These are phyloP conservation scores for Ceriops tagal DNA, from an alignment of 345 rosid genomes.

Conservation along the genomic window DNA sequence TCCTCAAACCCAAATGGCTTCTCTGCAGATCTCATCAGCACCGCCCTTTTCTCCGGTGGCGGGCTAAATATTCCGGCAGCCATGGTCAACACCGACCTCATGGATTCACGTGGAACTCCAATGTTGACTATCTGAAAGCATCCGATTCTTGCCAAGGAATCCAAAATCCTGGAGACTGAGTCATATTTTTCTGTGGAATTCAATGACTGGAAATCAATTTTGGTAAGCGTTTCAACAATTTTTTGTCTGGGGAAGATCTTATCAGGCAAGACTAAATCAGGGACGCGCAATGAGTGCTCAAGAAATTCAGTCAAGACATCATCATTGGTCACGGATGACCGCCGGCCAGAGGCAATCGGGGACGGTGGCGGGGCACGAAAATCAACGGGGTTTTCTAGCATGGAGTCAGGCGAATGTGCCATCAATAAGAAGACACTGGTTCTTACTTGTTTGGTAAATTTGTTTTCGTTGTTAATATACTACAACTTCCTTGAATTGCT, in stretches of 20 bases:
- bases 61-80: slow-evolving; percentile 47
- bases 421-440: slow-evolving; percentile 4
- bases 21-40: slow-evolving; percentile 42
- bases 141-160: slow-evolving; percentile 57
- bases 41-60: slow-evolving; percentile 37
- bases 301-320: slow-evolving; percentile 71
- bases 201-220: slow-evolving; percentile 47
- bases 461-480: neutral
- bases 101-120: slow-evolving; percentile 47
- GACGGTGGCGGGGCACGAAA: slow-evolving; percentile 94
- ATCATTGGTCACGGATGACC: slow-evolving; percentile 73
- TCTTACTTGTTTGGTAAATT: neutral
- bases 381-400: slow-evolving; percentile 55
- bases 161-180: slow-evolving; percentile 32
- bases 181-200: slow-evolving; percentile 22
- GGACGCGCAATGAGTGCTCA: slow-evolving; percentile 67
- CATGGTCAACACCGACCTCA: slow-evolving; percentile 28
- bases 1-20: slow-evolving; percentile 53
- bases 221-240: slow-evolving; percentile 54
- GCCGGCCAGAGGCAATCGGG: slow-evolving; percentile 62
- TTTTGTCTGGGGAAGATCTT: slow-evolving; percentile 71
- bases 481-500: too few species aligned
- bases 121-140: slow-evolving; percentile 76
- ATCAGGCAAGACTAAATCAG: slow-evolving; percentile 73
- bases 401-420: slow-evolving; percentile 42